Base-by-base conservation (phyloP, 768 basidiomycete genomes). In the Mycena belliarum region DNA sequence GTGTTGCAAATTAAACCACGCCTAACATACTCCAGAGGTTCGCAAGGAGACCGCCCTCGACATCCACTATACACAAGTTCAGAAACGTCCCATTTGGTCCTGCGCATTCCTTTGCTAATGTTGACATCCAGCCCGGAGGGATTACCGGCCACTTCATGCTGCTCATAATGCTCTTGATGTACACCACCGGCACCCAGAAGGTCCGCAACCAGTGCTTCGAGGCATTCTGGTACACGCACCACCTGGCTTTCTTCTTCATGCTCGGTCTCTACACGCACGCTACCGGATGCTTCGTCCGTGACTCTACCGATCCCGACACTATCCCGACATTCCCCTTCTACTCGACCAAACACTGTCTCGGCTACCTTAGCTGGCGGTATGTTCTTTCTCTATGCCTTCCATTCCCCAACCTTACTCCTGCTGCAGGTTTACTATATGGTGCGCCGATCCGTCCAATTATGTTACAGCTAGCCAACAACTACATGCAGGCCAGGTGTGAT, bases 201-300 rank as follows among this genome's bases (percentile, higher is more conserved):
- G 87, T 98, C 61, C 89, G 95, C 64, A 72, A 82, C 59, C 91
- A 94, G 72, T 91, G 87, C 76, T 97, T 95, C 73, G 95, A 98
- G 72, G 92, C 85, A 1, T 98, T 98, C 79, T 96, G 94, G 94
- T 96, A 95, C 72, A 95, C 94, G 32, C 95, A 96, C 63, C 95
- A 95, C 65, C 84, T 95, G 38, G 92, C 91, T 12, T 93, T 95
- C 80, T 92, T 95, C 77, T 95, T 95, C 77, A 91, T 95, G 86
- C 77, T 95, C 59, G 91, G 85, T 29, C 83, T 97, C 45, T 96
- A 90, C 73, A 82, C 90, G 21, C 94, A 95, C 70, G 93, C 94
- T 10, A 89, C 89, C 53, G 94, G 95, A 6, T 98, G 95, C 73
- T 98, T 98, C 73, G 95, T 98, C 57, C 93, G 95, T 46, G 93